These are phyloP conservation scores for Mycocentrospora acerina DNA, from an alignment of 2,329 filamentous ascomycete species.

Conservation along the genomic window DNA sequence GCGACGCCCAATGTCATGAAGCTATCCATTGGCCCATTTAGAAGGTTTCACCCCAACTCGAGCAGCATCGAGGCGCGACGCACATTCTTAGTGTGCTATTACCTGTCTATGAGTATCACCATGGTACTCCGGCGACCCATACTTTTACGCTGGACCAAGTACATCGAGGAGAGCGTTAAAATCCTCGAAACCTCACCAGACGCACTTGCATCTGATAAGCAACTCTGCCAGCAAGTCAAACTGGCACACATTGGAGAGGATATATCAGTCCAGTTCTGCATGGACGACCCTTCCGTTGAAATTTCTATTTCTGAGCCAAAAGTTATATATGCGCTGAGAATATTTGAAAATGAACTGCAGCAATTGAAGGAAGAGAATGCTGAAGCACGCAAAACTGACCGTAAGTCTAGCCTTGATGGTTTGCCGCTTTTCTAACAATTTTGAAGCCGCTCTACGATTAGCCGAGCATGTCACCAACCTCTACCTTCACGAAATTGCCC, in stretches of 20 bases:
- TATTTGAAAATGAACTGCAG: conserved; percentile 55
- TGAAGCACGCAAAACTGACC: conserved; percentile 41
- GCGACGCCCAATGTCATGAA: conserved; percentile 45
- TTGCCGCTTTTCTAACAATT: conserved; percentile 4
- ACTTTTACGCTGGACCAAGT: conserved; percentile 61
- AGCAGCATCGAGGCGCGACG: conserved; percentile 59
- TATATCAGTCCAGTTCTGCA: conserved; percentile 57
- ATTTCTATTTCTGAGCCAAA: conserved; percentile 58
- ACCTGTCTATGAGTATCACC: conserved; percentile 58
- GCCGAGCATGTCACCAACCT: conserved; percentile 52
- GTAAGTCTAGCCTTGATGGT: conserved; percentile 18
- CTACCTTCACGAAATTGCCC: conserved; percentile 54
- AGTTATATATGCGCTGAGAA: conserved; percentile 56
- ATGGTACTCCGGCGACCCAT: conserved; percentile 61
- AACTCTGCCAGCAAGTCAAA: conserved; percentile 59
- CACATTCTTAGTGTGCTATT: conserved; percentile 64
- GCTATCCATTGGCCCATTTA: conserved; percentile 35
- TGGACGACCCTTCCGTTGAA: conserved; percentile 55
- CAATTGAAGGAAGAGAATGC: conserved; percentile 38
- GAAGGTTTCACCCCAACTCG: conserved; percentile 45
- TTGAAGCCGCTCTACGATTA: conserved; percentile 43
- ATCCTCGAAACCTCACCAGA: conserved; percentile 59
- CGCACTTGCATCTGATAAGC: conserved; percentile 57
- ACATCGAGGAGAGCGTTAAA: conserved; percentile 64
- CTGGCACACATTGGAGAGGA: conserved; percentile 61